Percentiles rank a stretch among this genome's conserved stretches.
phyloP scores from a whole-genome alignment of 169 alveolate species.

The Plasmodium gallinaceum region DNA sequence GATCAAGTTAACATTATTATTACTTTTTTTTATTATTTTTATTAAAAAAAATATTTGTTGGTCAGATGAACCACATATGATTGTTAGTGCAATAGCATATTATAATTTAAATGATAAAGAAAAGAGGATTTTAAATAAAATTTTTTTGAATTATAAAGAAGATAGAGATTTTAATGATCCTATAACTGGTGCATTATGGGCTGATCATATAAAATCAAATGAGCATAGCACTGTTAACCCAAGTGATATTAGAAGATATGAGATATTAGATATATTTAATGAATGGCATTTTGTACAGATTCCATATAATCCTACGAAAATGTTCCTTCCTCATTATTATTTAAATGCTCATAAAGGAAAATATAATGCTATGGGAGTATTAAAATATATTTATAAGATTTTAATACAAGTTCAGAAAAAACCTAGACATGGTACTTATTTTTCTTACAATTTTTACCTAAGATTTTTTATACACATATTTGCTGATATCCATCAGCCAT shows the following conservation, averaged over 20 bases:
- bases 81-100: conserved; percentile 31
- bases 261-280: conserved; percentile 43
- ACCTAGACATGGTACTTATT: conserved; percentile 20
- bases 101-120: conserved; percentile 10
- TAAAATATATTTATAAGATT: conserved; percentile 27
- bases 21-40: background rate
- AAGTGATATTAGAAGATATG: conserved; percentile 9
- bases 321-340: background rate
- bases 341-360: conserved; percentile 44
- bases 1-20: too few relatives aligned
- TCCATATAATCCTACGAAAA: conserved; percentile 32
- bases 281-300: conserved; percentile 46
- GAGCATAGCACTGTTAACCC: background rate
- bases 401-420: conserved; percentile 9
- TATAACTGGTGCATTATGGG: conserved; percentile 47
- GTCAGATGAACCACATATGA: conserved; percentile 67
- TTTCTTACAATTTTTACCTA: conserved; percentile 72
- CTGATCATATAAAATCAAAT: conserved; percentile 33
- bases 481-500: conserved; percentile 90
- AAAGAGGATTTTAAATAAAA: conserved; percentile 16
- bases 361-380: conserved; percentile 34
- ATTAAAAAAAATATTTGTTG: conserved; percentile 21
- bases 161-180: background rate
- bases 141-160: conserved; percentile 8
- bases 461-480: conserved; percentile 86